Conservation (phyloP, 2,329 filamentous ascomycete genomes). For the Meredithiella fracta region DNA sequence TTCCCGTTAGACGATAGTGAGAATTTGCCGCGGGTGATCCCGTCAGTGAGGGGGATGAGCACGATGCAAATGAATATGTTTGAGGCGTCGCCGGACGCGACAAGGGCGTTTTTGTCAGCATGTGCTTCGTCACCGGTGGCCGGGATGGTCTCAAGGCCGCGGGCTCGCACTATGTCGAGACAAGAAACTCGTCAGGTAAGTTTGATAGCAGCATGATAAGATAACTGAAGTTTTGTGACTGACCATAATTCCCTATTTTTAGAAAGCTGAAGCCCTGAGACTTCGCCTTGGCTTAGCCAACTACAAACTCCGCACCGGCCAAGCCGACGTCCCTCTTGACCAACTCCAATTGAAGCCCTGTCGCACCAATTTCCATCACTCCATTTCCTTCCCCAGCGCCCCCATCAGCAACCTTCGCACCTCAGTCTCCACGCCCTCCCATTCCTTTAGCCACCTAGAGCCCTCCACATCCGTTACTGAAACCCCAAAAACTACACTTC, state of each 20-base stretch:
- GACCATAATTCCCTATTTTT: constrained; percentile 12
- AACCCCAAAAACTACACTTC: not conserved
- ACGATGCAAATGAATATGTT: constrained; percentile 6
- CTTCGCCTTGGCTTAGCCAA: constrained; percentile 54
- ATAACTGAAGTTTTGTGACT: constrained; percentile 2
- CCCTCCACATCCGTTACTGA: not conserved
- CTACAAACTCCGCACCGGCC: constrained; percentile 61
- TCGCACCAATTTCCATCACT: constrained; percentile 51
- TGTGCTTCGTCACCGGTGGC: constrained; percentile 9
- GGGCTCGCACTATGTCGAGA: constrained; percentile 6
- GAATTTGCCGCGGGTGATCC: not conserved
- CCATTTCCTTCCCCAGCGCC: constrained; percentile 54
- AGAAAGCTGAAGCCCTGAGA: constrained; percentile 49
- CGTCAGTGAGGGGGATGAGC: not conserved
- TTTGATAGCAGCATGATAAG: not conserved
- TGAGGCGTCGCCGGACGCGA: constrained; percentile 11
- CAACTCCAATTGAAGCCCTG: constrained; percentile 35
- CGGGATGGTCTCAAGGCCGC: not conserved
- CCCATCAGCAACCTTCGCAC: not conserved
- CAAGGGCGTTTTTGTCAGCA: constrained; percentile 9
- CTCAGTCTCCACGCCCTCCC: not conserved
- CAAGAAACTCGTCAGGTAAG: constrained; percentile 25
- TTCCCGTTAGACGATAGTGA: constrained; percentile 3
- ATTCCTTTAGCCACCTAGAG: not conserved
- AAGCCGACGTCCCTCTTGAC: constrained; percentile 48